Base-by-base conservation (phyloP, 2,329 filamentous ascomycete genomes). In the Penicillium sp. region DNA sequence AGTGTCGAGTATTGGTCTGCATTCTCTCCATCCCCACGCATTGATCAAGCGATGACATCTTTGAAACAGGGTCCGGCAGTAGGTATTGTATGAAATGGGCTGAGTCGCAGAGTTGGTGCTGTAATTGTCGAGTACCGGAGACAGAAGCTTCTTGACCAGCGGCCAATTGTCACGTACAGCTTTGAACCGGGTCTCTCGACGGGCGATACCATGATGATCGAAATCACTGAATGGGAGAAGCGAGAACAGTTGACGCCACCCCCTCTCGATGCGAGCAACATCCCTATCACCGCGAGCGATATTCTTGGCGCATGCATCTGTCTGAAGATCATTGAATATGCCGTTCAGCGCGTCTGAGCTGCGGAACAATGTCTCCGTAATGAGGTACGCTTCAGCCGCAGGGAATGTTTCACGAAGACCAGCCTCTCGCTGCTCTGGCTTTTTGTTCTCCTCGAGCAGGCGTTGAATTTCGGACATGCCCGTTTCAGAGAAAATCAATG, bases 21-120 rank as follows among this genome's bases (percentile, higher is more conserved):
- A 86, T 64, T 79, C 78, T 56, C 75, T 77, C 85, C 85, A 88
- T 15, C 82, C 79, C 86, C 85, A 88, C 31, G 65, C 66, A 37
- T 78, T 78, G 50, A 87, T 79, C 22, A 88, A 74, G 41, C 77
- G 70, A 64, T 83, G 80, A 65, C 84, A 86, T 63, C 86, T 76
- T 12, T 76, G 76, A 48, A 87, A 77, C 25, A 81, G 69, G 7
- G 78, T 71, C 54, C 83, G 80, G 51, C 85, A 73, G 63, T 88
- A 88, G 15, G 76, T 78, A 63, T 87, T 86, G 59, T 84, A 76
- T n/a, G 77, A 81, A 8, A 78, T 66, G 14, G 77, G 76, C 37
- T 75, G 74, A 1, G 69, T 67, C 11, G 67, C 69, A 34, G 75
- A 76, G 34, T 78, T 81, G 4, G 71, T 66, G 4, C 78, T 69